Conservation (phyloP, 1,284 basidiomycete genomes). For the Spongispora temasekensis region DNA sequence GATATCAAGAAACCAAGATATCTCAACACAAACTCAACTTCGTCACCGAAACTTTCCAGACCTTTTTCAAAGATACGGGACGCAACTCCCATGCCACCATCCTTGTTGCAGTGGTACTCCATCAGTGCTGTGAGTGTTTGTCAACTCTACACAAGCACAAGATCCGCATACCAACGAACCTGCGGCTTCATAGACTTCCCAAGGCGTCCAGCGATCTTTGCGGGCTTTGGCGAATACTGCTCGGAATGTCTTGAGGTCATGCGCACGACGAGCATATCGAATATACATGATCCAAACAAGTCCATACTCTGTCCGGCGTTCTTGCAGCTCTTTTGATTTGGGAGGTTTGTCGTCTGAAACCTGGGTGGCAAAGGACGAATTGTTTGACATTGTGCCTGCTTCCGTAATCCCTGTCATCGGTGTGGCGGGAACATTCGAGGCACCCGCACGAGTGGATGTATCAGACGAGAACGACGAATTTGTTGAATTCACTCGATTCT, state of each 20-base stretch:
- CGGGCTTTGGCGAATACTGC: constrained; percentile 84
- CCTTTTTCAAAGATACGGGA: constrained; percentile 95
- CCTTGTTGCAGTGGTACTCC: constrained; percentile 95
- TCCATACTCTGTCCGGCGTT: constrained; percentile 67
- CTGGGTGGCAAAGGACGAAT: constrained; percentile 45
- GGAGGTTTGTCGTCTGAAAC: constrained; percentile 48
- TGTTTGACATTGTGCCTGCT: constrained; percentile 33
- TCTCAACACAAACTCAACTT: constrained; percentile 84
- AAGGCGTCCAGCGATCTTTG: constrained; percentile 82
- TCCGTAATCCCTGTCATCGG: constrained; percentile 23
- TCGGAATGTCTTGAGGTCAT: constrained; percentile 69
- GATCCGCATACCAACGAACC: constrained; percentile 51
- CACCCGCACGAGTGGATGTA: constrained; percentile 32
- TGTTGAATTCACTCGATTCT: constrained; percentile 49
- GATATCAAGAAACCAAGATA: constrained; percentile 94
- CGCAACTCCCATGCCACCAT: constrained; percentile 68
- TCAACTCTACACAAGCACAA: constrained; percentile 11
- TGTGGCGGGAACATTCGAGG: constrained; percentile 16
- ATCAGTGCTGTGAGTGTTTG: constrained; percentile 67
- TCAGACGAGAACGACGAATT: constrained; percentile 43
- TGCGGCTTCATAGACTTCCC: constrained; percentile 94
- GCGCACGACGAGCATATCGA: constrained; percentile 58
- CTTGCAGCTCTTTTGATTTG: constrained; percentile 55
- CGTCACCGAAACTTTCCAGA: constrained; percentile 82
- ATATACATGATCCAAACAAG: constrained; percentile 87